phyloP scores from a whole-genome alignment of 345 rosid species.

The Salix koriyanagi region DNA sequence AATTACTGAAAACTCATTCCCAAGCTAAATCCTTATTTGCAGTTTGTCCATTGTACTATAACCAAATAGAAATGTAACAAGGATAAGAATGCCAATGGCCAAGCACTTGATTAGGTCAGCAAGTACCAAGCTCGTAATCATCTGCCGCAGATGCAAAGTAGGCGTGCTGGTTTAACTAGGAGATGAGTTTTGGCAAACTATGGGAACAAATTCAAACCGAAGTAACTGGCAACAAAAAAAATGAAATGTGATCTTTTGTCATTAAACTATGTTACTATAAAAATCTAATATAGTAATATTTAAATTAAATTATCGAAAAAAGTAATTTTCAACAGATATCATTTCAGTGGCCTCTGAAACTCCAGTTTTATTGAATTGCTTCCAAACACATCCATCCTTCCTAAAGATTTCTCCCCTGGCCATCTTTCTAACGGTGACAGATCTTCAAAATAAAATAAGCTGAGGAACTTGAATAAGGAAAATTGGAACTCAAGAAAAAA shows the following conservation, averaged over 20 bases:
- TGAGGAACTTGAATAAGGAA: background rate
- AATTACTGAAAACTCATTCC: background rate
- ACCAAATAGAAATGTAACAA: background rate
- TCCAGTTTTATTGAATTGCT: background rate
- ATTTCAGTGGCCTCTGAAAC: background rate
- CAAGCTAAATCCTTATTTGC: background rate
- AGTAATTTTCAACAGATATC: background rate
- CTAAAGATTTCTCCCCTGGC: background rate
- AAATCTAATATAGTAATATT: background rate
- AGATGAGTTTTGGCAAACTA: background rate
- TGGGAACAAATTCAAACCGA: background rate
- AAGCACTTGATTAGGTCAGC: background rate
- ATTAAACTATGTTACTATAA: background rate
- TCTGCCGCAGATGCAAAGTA: background rate
- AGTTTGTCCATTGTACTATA: background rate
- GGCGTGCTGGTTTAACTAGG: background rate
- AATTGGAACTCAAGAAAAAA: background rate
- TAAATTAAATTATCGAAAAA: background rate
- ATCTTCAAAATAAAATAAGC: background rate
- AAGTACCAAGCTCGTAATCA: background rate
- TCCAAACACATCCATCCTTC: background rate
- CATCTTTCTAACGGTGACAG: background rate
- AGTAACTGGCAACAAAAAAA: background rate
- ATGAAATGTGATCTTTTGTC: background rate
- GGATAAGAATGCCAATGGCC: background rate